Base-by-base conservation (phyloP, 2,329 filamentous ascomycete genomes). In the Paracamarosporium sp. region DNA sequence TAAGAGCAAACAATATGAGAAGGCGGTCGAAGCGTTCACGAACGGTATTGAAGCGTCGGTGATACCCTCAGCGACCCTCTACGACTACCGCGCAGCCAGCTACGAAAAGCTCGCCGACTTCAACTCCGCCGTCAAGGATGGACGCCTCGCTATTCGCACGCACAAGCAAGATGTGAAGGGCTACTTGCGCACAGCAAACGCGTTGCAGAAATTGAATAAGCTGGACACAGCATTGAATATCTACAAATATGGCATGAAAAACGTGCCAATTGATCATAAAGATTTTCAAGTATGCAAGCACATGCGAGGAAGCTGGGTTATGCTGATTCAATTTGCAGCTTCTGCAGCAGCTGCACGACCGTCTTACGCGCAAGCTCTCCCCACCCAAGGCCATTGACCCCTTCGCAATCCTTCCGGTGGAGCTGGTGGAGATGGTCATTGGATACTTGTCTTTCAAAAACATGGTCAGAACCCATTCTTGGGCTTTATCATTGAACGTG, bases 221-320 rank as follows among this genome's bases (percentile, higher is more conserved):
- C 69, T 75, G 2, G 78, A 81, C n/a, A 81, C 80, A 24, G 86
- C 86, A 5, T 65, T 85, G 12, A 79, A 82, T 11, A 81, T 87
- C 24, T 88, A 87, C 71, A 78, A 81, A 25, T 83, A 85, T 66
- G 86, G 84, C n/a, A 73, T 88, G 61, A 83, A 82, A 59, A 79
- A 76, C 44, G 76, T 87, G 20, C 74, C 79, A 9, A 67, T 74
- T n/a, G 69, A 76, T 2, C 64, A 72, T 31, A 65, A 68, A 53
- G 67, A 72, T 50, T 73, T 71, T 62, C 69, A 68, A 62, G 72
- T 73, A 55, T n/a, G n/a, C n/a, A n/a, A n/a, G n/a, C n/a, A n/a
- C n/a, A n/a, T n/a, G n/a, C n/a, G n/a, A n/a, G n/a, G n/a, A n/a
- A n/a, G n/a, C n/a, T n/a, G n/a, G 17, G n/a, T 30, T 6, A 7